Base-by-base conservation (phyloP, 2,329 filamentous ascomycete species). In the Arthroderma uncinatum region DNA sequence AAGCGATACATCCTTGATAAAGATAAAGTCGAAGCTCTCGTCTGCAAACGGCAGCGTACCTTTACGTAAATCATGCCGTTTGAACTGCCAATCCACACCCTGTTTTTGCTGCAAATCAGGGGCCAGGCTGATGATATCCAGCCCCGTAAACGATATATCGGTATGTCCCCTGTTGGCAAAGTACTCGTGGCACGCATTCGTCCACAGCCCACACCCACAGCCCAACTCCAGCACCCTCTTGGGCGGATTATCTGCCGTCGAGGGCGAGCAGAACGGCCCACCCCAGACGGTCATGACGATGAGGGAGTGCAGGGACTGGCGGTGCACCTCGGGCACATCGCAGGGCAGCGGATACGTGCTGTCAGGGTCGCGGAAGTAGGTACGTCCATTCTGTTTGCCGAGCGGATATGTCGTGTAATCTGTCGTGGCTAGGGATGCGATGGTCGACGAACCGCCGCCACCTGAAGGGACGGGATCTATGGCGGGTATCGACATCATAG, bases 181-280 rank as follows among this genome's bases (percentile, higher is more conserved):
- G 71, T 88, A 86, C 36, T 88, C 82, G 70, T 95, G 86, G 69
- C 89, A 94, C 76, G 89, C 84, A 33, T 87, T 85, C 64, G 87
- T 91, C 91, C 91, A 96, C 68, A 94, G 87, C 23, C 83, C 92
- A 19, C 86, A 86, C 16, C 91, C 91, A 70, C 92, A 97, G 30
- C 85, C 90, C 34, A 96, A 73, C 67, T 97, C 92, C 23, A 97
- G 78, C 28, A 97, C 85, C 62, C 83, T 84, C 64, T 79, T 79
- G 0, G 91, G 91, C 19, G 87, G 84, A 50, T 82, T 82, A 61
- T 82, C 78, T 44, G 78, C 74, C 56, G 89, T 79, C 30, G 77
- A 76, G 0, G 86, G 84, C 7, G 85, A 86, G 71, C 87, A 91
- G 57, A 93, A 80, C 0, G 89, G 87, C 9, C 83, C 83, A 47